A percentile compares a stretch with the other conserved stretches of the same genome.
Conservation (phyloP, 495 filamentous ascomycete genomes). For the Niebla homalea region DNA sequence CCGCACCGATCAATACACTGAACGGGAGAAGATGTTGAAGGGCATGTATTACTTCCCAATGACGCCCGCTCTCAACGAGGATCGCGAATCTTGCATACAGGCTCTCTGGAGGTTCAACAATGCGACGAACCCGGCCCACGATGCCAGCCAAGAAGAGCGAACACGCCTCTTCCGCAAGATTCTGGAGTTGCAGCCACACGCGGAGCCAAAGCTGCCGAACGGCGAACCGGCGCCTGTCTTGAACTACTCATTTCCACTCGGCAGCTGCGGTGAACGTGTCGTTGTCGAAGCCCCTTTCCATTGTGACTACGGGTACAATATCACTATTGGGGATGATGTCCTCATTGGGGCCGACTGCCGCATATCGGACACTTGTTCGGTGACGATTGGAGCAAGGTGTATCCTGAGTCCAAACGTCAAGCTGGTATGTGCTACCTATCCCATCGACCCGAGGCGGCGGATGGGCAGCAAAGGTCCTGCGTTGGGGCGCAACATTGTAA, state of each 20-base stretch:
- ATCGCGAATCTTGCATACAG: conserved; percentile 74
- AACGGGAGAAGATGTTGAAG: conserved; percentile 89
- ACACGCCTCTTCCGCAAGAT: conserved; percentile 69
- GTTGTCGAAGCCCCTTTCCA: conserved; percentile 81
- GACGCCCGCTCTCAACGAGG: conserved; percentile 63
- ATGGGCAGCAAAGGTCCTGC: conserved; percentile 63
- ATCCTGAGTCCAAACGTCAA: conserved; percentile 80
- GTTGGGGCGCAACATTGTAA: conserved; percentile 57
- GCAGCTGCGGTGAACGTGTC: conserved; percentile 62
- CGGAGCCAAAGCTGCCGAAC: conserved; percentile 27
- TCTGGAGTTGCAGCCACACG: conserved; percentile 24
- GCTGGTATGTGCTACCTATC: conserved; percentile 64
- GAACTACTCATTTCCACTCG: conserved; percentile 32
- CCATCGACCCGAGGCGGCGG: conserved; percentile 61
- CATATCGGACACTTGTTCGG: conserved; percentile 64
- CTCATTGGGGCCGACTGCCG: conserved; percentile 76
- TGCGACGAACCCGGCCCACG: conserved; percentile 63
- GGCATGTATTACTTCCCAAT: conserved; percentile 72
- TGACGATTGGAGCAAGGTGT: conserved; percentile 68
- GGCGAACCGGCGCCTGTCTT: conserved; percentile 28
- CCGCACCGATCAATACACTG: conserved; percentile 37
- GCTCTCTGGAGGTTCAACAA: conserved; percentile 86
- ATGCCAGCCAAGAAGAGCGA: conserved; percentile 65
- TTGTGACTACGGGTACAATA: conserved; percentile 94
- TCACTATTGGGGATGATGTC: conserved; percentile 75